Conservation (phyloP, 2,329 filamentous ascomycete genomes). For the Monosporascus sp. region DNA sequence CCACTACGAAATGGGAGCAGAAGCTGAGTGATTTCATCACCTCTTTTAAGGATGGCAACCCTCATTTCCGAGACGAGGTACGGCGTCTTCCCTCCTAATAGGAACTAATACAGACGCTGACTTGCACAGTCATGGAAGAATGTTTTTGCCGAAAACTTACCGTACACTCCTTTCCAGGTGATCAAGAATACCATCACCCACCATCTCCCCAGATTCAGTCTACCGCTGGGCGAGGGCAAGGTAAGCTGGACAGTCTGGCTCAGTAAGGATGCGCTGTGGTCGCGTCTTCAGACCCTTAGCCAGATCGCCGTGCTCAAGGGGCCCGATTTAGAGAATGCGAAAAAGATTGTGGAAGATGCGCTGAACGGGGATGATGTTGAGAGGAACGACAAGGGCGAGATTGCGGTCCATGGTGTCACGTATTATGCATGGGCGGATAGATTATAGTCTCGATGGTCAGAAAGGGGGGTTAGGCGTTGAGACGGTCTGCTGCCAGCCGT, state of each 20-base stretch:
- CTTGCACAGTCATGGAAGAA: conserved; percentile 46
- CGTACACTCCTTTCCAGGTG: conserved; percentile 46
- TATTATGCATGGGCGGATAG: conserved; percentile 57
- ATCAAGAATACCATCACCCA: conserved; percentile 37
- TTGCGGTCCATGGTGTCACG: conserved; percentile 60
- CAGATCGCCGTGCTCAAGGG: conserved; percentile 58
- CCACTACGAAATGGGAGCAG: conserved; percentile 56
- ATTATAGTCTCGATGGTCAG: conserved; percentile 23
- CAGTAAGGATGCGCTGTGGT: conserved; percentile 55
- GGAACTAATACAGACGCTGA: background rate
- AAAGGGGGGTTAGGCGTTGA: background rate
- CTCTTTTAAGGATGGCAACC: conserved; percentile 51
- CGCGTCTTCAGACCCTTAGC: conserved; percentile 60
- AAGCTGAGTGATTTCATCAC: conserved; percentile 54
- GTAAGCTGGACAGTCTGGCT: conserved; percentile 56
- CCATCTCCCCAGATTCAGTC: conserved; percentile 46
- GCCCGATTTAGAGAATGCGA: conserved; percentile 42
- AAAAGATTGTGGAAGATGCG: conserved; percentile 47
- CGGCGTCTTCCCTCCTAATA: conserved; percentile 2
- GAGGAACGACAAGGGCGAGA: conserved; percentile 55
- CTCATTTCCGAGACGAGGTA: conserved; percentile 57
- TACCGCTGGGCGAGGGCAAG: conserved; percentile 54
- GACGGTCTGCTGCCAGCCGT: background rate
- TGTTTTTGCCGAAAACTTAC: conserved; percentile 57
- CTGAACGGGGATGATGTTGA: conserved; percentile 48